phyloP scores from a whole-genome alignment of 345 rosid genomes.

The Viola odorata region DNA sequence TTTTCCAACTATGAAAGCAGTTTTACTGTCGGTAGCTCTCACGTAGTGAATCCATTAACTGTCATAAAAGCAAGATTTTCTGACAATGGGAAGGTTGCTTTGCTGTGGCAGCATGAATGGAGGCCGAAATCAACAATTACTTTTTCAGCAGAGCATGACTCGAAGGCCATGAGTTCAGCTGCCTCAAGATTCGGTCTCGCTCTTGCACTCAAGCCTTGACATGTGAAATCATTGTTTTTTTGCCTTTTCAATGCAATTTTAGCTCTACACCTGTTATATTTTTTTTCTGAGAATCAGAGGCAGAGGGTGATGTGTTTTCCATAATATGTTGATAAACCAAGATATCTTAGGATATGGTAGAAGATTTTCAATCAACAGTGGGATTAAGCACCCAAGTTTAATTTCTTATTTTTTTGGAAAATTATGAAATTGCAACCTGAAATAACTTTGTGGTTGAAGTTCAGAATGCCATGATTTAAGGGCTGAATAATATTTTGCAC shows the following conservation, averaged over 20 bases:
- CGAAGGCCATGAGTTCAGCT: constrained; percentile 39
- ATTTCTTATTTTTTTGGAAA: no score
- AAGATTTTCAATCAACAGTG: no score
- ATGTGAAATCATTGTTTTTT: not conserved
- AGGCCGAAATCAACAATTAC: constrained; percentile 67
- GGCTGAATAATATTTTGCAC: no score
- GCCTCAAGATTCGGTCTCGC: constrained; percentile 70
- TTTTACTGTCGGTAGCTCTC: constrained; percentile 60
- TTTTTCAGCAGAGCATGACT: constrained; percentile 64
- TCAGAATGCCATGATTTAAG: no score
- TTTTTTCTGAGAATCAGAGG: constrained; percentile 9
- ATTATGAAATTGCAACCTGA: not conserved
- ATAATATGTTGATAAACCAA: constrained; percentile 14
- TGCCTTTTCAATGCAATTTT: constrained; percentile 1
- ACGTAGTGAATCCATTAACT: constrained; percentile 48
- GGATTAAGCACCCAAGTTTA: no score
- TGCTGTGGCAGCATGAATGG: constrained; percentile 70
- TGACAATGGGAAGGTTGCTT: constrained; percentile 53
- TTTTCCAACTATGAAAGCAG: constrained; percentile 51
- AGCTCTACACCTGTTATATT: not conserved
- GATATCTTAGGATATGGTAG: not conserved
- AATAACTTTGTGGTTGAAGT: no score
- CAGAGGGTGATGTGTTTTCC: constrained; percentile 14
- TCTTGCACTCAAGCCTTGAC: constrained; percentile 69
- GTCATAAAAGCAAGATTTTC: constrained; percentile 52